Evolutionary conservation across 352 stramenopile genomes (phyloP), one percentile per base, ranked within the genome.

Genomic region (Phytophthora colocasiae): DNA sequence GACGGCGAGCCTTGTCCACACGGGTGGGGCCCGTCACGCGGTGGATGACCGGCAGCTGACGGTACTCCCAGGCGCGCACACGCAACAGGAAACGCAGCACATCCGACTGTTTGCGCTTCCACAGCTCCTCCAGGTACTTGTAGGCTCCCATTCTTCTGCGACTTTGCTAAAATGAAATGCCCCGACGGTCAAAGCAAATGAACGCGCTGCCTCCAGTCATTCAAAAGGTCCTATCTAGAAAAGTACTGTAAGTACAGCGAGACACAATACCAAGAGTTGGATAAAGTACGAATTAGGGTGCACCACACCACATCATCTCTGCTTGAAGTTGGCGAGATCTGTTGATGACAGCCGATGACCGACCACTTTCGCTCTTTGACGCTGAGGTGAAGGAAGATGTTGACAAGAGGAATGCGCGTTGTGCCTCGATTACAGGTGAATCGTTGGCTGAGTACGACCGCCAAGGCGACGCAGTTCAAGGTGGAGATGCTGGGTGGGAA

Each of bases 101-200:
- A 92, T 99, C 98, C 84, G 92, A 98, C 89, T 99, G 98, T 96
- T 99, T 99, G 77, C 99, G 98, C 90, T 98, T 98, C 98, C 98
- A 99, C 40, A 99, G 77, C 87, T 99, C 98, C 85, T 99, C 97
- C 77, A 99, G 90, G 83, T 99, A 99, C 91, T 99, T 99, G 97
- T 99, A 99, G 61, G 96, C 97, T 91, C 97, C 97, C 98, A 99
- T 99, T 70, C 66, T 84, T 83, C 62, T 61, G 34, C 66, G 66
- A 77, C 74, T 78, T 85, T 86, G 72, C 73, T 78, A 69, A 76
- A 74, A 69, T 26, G 63, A 69, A 69, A 66, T 66, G 46, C 5
- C 40, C 22, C 41, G 6, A 14, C 12, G 31, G 46, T 45, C 6
- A 19, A 7, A 22, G 22, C 9, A 12, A 15, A 6, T 31, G 6